phyloP scores from a whole-genome alignment of 2,329 filamentous ascomycete species.

The Karstenula rhodostoma region DNA sequence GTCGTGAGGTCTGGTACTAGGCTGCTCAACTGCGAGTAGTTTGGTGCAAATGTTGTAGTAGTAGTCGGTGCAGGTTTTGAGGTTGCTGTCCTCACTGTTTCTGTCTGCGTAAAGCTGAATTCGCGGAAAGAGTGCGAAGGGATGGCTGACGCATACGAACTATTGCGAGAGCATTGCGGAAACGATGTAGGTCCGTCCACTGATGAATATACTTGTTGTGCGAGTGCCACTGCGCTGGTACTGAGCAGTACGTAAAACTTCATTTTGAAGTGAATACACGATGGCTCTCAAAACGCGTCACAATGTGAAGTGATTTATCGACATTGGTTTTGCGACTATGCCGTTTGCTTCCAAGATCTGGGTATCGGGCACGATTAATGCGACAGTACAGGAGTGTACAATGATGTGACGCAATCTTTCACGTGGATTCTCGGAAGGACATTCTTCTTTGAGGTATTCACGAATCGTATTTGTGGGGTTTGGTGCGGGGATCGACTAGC shows the following conservation, averaged over 20 bases:
- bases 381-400: not conserved
- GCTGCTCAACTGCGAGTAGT: conserved; percentile 45
- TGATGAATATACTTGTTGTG: conserved; percentile 50
- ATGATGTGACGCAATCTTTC: not conserved
- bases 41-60: conserved; percentile 47
- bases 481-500: not conserved
- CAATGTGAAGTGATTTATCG: not conserved
- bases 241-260: not conserved
- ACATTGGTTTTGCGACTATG: not conserved
- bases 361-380: not conserved
- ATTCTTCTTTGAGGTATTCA: not conserved
- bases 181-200: conserved; percentile 36
- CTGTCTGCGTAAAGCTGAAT: conserved; percentile 50
- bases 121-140: conserved; percentile 42
- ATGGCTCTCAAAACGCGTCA: not conserved
- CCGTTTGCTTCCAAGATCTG: not conserved
- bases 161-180: conserved; percentile 38
- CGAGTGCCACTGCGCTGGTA: conserved; percentile 13
- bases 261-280: not conserved
- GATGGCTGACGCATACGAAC: conserved; percentile 34
- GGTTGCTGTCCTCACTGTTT: conserved; percentile 51
- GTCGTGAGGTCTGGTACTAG: conserved; percentile 48
- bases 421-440: not conserved
- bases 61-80: conserved; percentile 43
- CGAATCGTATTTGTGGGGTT: not conserved